Base-by-base conservation (phyloP, 257 asterid genomes). In the Nicotiana knightiana region DNA sequence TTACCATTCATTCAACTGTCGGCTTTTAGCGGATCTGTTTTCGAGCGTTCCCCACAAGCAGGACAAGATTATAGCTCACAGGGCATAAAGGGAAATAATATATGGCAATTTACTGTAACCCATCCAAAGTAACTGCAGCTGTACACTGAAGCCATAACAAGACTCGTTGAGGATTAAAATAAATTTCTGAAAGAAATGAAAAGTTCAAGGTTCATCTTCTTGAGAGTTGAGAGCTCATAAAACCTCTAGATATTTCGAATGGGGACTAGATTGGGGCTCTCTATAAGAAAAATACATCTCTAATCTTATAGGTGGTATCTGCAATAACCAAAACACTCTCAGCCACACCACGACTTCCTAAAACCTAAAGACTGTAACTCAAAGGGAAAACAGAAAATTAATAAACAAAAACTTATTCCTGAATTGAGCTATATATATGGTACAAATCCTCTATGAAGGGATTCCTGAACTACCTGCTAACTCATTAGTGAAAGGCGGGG, bases 401-500 rank as follows among this genome's bases (percentile, higher is more conserved):
- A 15, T 63, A 82, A 85, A 55, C 11, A 63, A 84, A 87, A 87
- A 81, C 89, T 90, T 89, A 87, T 92, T 88, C 92, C 93, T 88
- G 92, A 87, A 86, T 82, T 85, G 88, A 86, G 81, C 94, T 90
- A 92, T 90, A 85, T 86, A 89, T 89, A 91, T 88, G 95, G 86
- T 91, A 93, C 98, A 93, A 83, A 92, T 87, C 92, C 94, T 84
- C 82, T 84, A 67, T 70, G 53, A 82, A 68, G 89, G 96, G 93
- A 88, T 87, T 85, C 85, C 88, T 88, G 83, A 86, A 87, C 97
- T 91, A 92, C 95, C 91, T 80, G 87, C 92, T 89, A 90, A 87
- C 84, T 86, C 64, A 51, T 82, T 86, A 64, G 81, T 78, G 83
- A 84, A 86, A 87, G 85, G 91, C 86, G 82, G 87, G 87, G 89